Evolutionary conservation across 108 stramenopile species (phyloP), one percentile per base, ranked within the genome.

Genomic region (Nannochloropsis granulata): DNA sequence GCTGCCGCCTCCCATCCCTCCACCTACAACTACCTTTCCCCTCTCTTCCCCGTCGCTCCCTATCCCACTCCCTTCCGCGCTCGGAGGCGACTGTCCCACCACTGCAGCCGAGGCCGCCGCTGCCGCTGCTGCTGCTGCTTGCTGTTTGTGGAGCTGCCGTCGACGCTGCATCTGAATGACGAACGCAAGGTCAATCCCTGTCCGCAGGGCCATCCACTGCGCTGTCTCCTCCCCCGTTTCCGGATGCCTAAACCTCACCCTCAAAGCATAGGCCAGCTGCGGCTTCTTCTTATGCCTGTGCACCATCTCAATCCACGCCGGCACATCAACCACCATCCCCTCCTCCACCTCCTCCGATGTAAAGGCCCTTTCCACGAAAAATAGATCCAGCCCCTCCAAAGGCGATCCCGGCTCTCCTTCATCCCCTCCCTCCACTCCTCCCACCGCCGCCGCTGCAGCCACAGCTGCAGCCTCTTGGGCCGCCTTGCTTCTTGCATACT

Each of bases 291-390:
- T 88, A 21, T 89, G 90, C 83, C 95, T 84, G 87, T 94, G 92
- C 93, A 94, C 93, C 86, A 93, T 89, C 85, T 95, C 95, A 43
- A 95, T 88, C 93, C 94, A 95, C 8, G 93, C 94, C 44, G 94
- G 93, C 12, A 91, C 93, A 90, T 95, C 93, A 12, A 92, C 90
- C 88, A 19, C 86, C 89, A 34, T 90, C 90, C 46, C 23, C 80
- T 43, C 56, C n/a, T 71, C 56, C 21, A 71, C n/a, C 56, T 16
- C n/a, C 7, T 71, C 56, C 56, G 56, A 71, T 16, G 16, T n/a
- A 16, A 71, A n/a, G 11, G 56, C 56, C 56, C n/a, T 71, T 16
- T 71, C 56, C 56, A n/a, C 56, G 56, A 71, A 71, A n/a, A 71
- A 71, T 5, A n/a, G 56, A 16, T 11, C 56, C 21, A 10, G 56